Base-by-base conservation (phyloP, 805 yeast genomes). In the Wickerhamiella alocasiicola region DNA sequence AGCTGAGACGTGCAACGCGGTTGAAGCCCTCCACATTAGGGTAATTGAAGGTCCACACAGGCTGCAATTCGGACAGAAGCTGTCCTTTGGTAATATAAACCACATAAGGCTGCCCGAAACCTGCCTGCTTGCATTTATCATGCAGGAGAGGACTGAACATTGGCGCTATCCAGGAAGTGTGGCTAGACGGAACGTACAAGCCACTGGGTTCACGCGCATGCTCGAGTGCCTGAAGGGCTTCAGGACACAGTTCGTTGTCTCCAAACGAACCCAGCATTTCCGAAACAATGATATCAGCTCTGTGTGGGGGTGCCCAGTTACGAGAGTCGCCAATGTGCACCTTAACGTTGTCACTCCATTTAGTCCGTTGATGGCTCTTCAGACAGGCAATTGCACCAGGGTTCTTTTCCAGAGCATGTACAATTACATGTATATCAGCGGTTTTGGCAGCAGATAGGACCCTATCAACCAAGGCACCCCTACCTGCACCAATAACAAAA, bases 231-330 rank as follows among this genome's bases (percentile, higher is more conserved):
- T 5, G 25, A 25, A 32, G n/a, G 11, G 26, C 77, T 55, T 87
- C 97, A 0, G 97, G 96, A 6, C 82, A 70, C 13, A 83, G 65
- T 55, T 87, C 96, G 57, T 87, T 88, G 56, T 93, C 88, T 3
- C 94, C 96, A 61, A 88, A 81, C 12, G 94, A 81, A 5, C 96
- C 96, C 20, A 87, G 58, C 6, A 88, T 62, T 56, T 87, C 96
- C 32, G 93, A 79, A 1, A 88, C 67, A 6, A 85, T 69, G 31
- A 87, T 52, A 52, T 81, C 70, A 42, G 69, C 66, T 13, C 63
- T 61, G 9, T 54, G 46, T 5, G 47, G 48, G 3, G 64, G 65
- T 6, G 52, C 41, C 76, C 77, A 72, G 2, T 51, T 45, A 13
- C 91, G 61, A 57, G 76, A 71, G 57, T 87, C 94, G 3, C 62